phyloP scores from a whole-genome alignment of 805 yeast species.

The Candida sonorensis region DNA sequence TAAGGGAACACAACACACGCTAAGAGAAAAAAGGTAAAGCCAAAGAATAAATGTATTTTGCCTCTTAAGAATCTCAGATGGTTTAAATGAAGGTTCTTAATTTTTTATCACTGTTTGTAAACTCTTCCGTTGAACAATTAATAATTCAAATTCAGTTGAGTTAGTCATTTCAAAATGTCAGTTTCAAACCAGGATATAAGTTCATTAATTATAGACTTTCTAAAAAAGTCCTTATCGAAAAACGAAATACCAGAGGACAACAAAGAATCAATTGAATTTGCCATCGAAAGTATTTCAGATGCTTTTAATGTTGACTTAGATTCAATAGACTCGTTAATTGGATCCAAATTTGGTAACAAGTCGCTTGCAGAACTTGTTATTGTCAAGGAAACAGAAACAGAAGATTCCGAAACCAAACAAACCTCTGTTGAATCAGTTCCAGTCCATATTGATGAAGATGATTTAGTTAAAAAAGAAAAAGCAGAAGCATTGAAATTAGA shows the following conservation, averaged over 20 bases:
- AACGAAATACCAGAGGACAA: slow-evolving; percentile 72
- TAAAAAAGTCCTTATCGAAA: slow-evolving; percentile 49
- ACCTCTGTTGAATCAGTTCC: slow-evolving; percentile 24
- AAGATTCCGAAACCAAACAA: slow-evolving; percentile 20
- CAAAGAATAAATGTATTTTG: no score
- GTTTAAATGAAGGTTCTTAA: no score
- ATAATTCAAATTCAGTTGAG: neutral
- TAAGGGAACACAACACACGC: no score
- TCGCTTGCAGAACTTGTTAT: no score
- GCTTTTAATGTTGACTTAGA: slow-evolving; percentile 53
- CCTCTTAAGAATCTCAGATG: no score
- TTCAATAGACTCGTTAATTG: slow-evolving; percentile 23
- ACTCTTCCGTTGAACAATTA: no score
- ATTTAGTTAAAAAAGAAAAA: slow-evolving; percentile 49
- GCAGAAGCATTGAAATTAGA: slow-evolving; percentile 84
- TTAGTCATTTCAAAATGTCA: slow-evolving; percentile 28
- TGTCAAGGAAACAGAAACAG: no score
- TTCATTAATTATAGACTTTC: slow-evolving; percentile 64
- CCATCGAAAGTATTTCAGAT: slow-evolving; percentile 86
- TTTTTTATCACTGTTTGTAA: no score
- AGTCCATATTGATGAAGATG: slow-evolving; percentile 37
- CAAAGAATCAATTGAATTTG: slow-evolving; percentile 86
- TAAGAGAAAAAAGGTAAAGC: no score
- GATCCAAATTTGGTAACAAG: slow-evolving; percentile 39
- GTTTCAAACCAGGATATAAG: slow-evolving; percentile 60